Evolutionary conservation across 208 protist genomes (phyloP).

Genomic region (Wallacemonas sp.): DNA sequence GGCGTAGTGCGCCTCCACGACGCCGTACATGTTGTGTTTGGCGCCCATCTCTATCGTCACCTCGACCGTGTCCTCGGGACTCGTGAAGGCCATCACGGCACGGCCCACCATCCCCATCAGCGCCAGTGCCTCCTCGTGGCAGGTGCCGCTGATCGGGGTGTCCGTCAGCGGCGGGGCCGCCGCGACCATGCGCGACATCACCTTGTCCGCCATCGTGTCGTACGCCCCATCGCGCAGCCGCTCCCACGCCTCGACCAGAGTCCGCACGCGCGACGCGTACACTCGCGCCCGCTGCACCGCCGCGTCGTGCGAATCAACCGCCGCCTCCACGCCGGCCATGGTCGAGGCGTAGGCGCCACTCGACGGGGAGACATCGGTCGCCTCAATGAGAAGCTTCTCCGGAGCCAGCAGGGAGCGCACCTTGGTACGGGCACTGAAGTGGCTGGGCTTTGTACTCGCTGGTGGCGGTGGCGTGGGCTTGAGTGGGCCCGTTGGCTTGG

Average conservation of each 20-base stretch:
- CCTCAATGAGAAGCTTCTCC: not conserved
- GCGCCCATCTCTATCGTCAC: conserved; percentile 24
- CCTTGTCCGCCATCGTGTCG: conserved; percentile 15
- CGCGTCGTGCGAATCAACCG: not conserved
- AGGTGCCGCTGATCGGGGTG: not conserved
- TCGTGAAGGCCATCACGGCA: conserved; percentile 22
- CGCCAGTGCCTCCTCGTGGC: conserved; percentile 1
- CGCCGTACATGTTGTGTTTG: conserved; percentile 19
- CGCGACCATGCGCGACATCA: conserved; percentile 14
- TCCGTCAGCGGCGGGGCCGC: conserved; percentile 8
- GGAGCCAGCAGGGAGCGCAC: not conserved
- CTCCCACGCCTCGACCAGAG: conserved; percentile 23
- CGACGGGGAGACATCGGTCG: not conserved
- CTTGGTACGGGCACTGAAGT: not conserved
- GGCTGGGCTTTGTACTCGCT: not conserved
- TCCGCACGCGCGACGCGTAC: not conserved
- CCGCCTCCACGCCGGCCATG: not conserved
- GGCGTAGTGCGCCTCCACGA: conserved; percentile 13
- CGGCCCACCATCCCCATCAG: conserved; percentile 25
- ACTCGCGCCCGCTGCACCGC: not conserved
- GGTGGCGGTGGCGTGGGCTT: no score
- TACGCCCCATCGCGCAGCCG: conserved; percentile 17
- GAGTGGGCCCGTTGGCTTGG: no score
- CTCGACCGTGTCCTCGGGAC: conserved; percentile 20
- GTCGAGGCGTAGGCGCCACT: not conserved